A percentile compares a stretch with the other conserved stretches of the same genome.
These are phyloP conservation scores for Exophiala viscosa DNA, from an alignment of 2,329 filamentous ascomycete genomes.

Conservation along the genomic window DNA sequence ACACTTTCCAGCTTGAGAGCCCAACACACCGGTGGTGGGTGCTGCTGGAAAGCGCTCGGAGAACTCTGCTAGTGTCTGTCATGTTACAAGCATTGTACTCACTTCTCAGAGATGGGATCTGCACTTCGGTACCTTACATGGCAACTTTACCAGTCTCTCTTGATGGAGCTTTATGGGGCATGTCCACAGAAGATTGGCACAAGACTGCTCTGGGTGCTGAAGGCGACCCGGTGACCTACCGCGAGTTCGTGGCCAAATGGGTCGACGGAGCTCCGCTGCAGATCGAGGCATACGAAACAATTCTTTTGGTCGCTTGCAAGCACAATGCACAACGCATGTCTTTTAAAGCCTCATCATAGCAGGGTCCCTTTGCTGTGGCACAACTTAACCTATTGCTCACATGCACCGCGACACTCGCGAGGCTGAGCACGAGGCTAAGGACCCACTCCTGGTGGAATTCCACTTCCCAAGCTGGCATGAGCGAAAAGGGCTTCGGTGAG, in stretches of 20 bases:
- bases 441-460: no score
- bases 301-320: conserved; percentile 4
- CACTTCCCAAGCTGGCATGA: no score
- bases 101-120: conserved; percentile 1
- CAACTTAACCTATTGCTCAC: no score
- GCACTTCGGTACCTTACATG: background rate
- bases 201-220: background rate
- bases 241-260: conserved; percentile 3
- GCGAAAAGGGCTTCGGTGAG: no score
- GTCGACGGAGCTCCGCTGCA: background rate
- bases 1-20: background rate
- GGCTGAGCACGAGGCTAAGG: no score
- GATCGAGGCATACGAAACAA: conserved; percentile 4
- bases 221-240: background rate
- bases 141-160: background rate
- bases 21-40: conserved; percentile 1
- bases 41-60: background rate
- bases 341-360: no score
- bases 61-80: background rate
- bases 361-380: no score
- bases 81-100: conserved; percentile 7
- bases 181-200: conserved; percentile 1
- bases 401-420: no score
- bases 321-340: background rate
- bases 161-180: background rate